Percentiles rank a stretch among this genome's conserved stretches.
phyloP scores from a whole-genome alignment of 257 asterid species.

The Scutellaria minor region DNA sequence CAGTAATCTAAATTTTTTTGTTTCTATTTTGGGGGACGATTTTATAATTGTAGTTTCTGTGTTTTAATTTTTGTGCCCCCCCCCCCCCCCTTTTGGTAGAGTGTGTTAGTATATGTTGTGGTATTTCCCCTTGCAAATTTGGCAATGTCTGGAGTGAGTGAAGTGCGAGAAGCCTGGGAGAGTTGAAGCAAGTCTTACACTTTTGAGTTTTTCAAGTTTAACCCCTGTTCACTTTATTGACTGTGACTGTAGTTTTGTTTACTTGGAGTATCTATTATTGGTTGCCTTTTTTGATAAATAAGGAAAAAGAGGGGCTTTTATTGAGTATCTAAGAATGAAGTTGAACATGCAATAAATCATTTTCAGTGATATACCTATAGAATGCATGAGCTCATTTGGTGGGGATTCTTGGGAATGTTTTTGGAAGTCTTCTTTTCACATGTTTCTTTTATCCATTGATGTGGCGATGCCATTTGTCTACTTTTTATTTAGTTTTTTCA shows the following conservation, averaged over 20 bases:
- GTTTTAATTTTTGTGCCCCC: not conserved
- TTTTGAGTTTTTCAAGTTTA: constrained; percentile 77
- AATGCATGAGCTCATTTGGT: not conserved
- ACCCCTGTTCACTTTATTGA: constrained; percentile 1
- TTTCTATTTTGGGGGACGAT: not conserved
- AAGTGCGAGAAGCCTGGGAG: constrained; percentile 91
- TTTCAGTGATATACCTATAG: not conserved
- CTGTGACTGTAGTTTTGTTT: too few relatives aligned
- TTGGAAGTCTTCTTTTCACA: constrained; percentile 1
- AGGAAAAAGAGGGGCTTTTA: not conserved
- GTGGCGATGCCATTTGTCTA: not conserved
- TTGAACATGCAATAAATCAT: constrained; percentile 5
- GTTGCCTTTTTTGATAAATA: constrained; percentile 9
- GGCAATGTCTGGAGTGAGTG: constrained; percentile 70
- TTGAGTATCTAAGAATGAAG: constrained; percentile 17
- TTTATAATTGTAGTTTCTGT: not conserved
- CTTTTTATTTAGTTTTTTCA: not conserved
- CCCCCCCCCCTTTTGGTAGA: too few relatives aligned
- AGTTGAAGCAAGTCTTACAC: constrained; percentile 89
- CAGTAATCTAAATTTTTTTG: not conserved
- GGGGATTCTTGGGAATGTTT: not conserved
- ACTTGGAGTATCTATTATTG: constrained; percentile 3
- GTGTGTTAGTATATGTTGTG: not conserved
- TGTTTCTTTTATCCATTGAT: not conserved
- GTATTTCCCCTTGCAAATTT: constrained; percentile 55